Evolutionary conservation across 2,329 filamentous ascomycete genomes (phyloP).

Genomic region (Hymenoscyphus scutula): DNA sequence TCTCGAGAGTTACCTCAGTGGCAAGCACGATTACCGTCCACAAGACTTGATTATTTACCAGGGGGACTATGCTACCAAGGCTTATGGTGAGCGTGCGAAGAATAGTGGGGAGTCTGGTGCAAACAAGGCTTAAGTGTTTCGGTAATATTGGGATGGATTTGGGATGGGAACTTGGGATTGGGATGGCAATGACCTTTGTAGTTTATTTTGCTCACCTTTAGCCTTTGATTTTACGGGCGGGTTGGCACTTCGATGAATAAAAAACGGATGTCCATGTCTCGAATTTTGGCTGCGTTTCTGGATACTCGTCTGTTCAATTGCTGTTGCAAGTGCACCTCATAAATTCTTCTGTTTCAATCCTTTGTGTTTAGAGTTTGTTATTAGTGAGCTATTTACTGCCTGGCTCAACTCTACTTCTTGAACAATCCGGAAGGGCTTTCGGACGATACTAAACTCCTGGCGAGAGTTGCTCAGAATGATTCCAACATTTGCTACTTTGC

Average conservation of each 20-base stretch:
- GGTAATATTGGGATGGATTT: background rate
- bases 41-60: conserved; percentile 88
- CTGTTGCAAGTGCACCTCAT: too few relatives aligned
- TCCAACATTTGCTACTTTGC: too few relatives aligned
- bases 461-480: too few relatives aligned
- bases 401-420: too few relatives aligned
- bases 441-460: too few relatives aligned
- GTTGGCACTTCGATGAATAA: background rate
- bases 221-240: background rate
- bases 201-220: conserved; percentile 1
- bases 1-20: conserved; percentile 84
- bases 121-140: conserved; percentile 22
- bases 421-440: too few relatives aligned
- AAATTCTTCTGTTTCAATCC: too few relatives aligned
- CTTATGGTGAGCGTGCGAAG: conserved; percentile 35
- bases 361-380: background rate
- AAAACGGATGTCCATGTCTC: background rate
- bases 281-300: too few relatives aligned
- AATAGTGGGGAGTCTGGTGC: conserved; percentile 15
- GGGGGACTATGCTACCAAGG: conserved; percentile 93
- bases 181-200: background rate
- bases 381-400: too few relatives aligned
- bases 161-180: background rate
- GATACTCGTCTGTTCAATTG: too few relatives aligned
- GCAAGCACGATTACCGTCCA: conserved; percentile 80